Evolutionary conservation across 495 filamentous ascomycete species (phyloP), one percentile per base, ranked within the genome.

Genomic region (Podospora pseudopauciseta): DNA sequence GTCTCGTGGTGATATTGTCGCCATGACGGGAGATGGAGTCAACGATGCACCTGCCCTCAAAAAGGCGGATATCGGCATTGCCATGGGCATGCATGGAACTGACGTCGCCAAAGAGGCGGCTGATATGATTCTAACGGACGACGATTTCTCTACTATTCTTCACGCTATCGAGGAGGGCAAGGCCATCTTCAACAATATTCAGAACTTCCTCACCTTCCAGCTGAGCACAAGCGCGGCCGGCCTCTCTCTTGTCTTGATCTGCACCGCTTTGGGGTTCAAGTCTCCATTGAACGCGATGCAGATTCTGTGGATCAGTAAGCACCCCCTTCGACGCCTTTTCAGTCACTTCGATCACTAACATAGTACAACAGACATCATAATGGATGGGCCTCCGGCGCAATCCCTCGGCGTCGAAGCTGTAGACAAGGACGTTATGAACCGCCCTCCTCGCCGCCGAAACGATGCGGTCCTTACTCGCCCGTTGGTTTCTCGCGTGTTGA

Each of bases 101-200:
- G 95, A 99, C 74, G 95, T 99, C 49, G 95, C 95, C 68, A 99
- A 99, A 83, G 95, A 99, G 79, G 95, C 95, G 39, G 92, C 96
- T n/a, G 95, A 99, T 76, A 99, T 99, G 95, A 98, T 99, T 73
- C 80, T 99, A 65, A 97, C 94, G 0, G 94, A 98, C 74, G 95
- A 99, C 74, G 92, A 98, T 77, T 99, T 99, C 76, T 96, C 94
- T 19, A 99, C 95, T 4, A 99, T 99, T 70, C 84, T 99, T 5
- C 91, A 87, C 63, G 96, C 95, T 55, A 98, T 99, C 73, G 95
- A 99, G 76, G 95, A 99, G 80, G 96, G 95, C 75, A 99, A 99
- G 78, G 95, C 92, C 39, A 99, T 99, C 70, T 99, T 99, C 80
- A 96, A 96, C 83, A 99, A 99, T 79, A 97, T 99, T 69, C 95